Evolutionary conservation across 257 asterid genomes (phyloP).

Genomic region (Nicotiana paniculata): DNA sequence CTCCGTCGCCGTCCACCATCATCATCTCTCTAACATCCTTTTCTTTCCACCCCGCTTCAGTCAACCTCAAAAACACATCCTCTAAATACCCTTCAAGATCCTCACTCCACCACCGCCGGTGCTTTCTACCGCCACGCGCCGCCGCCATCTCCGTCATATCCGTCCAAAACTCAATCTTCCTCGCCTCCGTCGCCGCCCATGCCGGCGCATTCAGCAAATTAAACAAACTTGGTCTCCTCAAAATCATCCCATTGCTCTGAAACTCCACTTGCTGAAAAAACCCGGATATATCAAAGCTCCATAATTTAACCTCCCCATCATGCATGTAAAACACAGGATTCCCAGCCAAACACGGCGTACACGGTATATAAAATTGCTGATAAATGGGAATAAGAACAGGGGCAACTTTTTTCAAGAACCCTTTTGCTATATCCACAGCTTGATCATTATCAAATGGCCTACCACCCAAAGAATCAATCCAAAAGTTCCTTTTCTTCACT

Average conservation of each 20-base stretch:
- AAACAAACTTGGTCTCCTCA: conserved; percentile 18
- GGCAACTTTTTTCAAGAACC: conserved; percentile 19
- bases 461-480: conserved; percentile 64
- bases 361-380: conserved; percentile 54
- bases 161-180: conserved; percentile 74
- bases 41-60: conserved; percentile 83
- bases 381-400: conserved; percentile 76
- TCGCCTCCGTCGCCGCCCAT: conserved; percentile 88
- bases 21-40: conserved; percentile 91
- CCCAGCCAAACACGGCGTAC: conserved; percentile 63
- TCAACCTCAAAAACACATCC: conserved; percentile 46
- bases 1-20: conserved; percentile 53
- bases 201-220: conserved; percentile 47
- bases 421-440: conserved; percentile 38
- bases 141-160: conserved; percentile 36
- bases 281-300: conserved; percentile 73
- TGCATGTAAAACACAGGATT: conserved; percentile 80
- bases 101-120: conserved; percentile 59
- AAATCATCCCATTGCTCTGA: conserved; percentile 14
- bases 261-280: conserved; percentile 59
- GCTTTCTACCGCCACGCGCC: conserved; percentile 7
- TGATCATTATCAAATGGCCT: conserved; percentile 43
- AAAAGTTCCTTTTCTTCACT: conserved; percentile 38
- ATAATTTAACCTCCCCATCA: conserved; percentile 43
- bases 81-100: conserved; percentile 56